Evolutionary conservation across 148 eudicot species (phyloP), one percentile per base, ranked within the genome.

Genomic region (Silene latifolia): DNA sequence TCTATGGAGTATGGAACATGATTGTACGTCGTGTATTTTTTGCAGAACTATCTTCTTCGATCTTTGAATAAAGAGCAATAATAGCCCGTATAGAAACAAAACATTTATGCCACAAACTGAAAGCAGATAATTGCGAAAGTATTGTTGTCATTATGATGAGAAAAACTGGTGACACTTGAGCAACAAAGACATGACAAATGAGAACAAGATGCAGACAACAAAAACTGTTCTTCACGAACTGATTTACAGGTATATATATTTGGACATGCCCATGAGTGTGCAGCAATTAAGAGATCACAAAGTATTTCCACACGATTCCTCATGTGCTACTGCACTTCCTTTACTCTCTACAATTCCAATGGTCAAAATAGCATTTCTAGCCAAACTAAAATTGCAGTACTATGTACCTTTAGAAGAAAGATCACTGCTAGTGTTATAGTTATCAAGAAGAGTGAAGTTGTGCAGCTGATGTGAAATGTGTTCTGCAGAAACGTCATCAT

Each of bases 261-360:
- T 75, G 72, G 72, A 72, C 71, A 56, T 54, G 63, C 67, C 71
- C 74, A 72, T 46, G 57, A 64, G 76, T 80, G 47, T 82, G 82
- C 84, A 85, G 17, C 60, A 80, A 48, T 46, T 69, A 65, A 74
- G 60, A 63, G 35, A 72, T 39, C 13, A 12, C 78, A 69, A 57
- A 3, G 3, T 63, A 51, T 18, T 78, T 42, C 76, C 66, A 75
- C 75, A 80, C 13, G 68, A 64, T 64, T 60, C 59, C 70, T 60
- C 53, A 65, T 15, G 66, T 63, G 54, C 27, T 64, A 54, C 69
- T 39, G 8, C 63, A 17, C 10, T 63, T 63, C 42, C 42, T 27
- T 25, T 12, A 4, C 24, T 66, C 53, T 12, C 54, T 25, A 75
- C 62, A 58, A 20, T 48, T 27, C 56, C 14, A 62, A 10, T 63